Evolutionary conservation across 352 stramenopile genomes (phyloP).

Genomic region (Globisporangium cylindrosporum): DNA sequence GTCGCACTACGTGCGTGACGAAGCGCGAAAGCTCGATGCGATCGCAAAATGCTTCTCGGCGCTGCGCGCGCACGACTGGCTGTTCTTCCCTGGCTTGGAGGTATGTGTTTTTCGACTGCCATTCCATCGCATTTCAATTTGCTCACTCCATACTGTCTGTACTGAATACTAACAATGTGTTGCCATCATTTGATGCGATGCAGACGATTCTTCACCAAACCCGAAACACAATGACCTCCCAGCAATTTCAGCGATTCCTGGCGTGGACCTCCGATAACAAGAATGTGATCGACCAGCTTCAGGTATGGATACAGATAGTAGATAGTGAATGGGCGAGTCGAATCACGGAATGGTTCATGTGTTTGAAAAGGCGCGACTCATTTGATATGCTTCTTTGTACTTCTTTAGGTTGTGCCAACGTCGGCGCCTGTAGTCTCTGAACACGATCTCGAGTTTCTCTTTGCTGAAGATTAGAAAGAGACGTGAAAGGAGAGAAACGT

Average conservation of each 20-base stretch:
- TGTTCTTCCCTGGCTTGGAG: constrained; percentile 84
- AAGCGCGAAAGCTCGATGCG: constrained; percentile 71
- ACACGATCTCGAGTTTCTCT: constrained; percentile 66
- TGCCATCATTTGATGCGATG: background rate
- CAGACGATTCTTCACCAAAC: constrained; percentile 75
- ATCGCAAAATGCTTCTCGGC: constrained; percentile 88
- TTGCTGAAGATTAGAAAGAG: constrained; percentile 56
- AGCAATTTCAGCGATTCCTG: constrained; percentile 84
- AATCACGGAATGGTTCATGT: too few relatives aligned
- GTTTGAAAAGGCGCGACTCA: background rate
- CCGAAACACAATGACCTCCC: constrained; percentile 70
- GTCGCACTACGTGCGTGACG: constrained; percentile 44
- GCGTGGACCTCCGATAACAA: constrained; percentile 77
- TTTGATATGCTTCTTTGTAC: background rate
- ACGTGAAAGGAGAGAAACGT: background rate
- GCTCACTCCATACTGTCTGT: background rate
- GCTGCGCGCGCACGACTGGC: constrained; percentile 79
- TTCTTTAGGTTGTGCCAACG: constrained; percentile 43
- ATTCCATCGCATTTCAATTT: background rate
- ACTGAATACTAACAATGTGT: background rate
- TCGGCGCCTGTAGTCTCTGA: constrained; percentile 34
- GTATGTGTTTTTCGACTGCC: constrained; percentile 23
- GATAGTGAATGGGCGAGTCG: background rate
- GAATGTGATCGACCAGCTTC: constrained; percentile 64
- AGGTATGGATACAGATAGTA: constrained; percentile 28